Percentiles rank a stretch among this genome's conserved stretches.
Evolutionary conservation across 2,329 filamentous ascomycete genomes (phyloP).

Genomic region (Elsinoe ampelina): DNA sequence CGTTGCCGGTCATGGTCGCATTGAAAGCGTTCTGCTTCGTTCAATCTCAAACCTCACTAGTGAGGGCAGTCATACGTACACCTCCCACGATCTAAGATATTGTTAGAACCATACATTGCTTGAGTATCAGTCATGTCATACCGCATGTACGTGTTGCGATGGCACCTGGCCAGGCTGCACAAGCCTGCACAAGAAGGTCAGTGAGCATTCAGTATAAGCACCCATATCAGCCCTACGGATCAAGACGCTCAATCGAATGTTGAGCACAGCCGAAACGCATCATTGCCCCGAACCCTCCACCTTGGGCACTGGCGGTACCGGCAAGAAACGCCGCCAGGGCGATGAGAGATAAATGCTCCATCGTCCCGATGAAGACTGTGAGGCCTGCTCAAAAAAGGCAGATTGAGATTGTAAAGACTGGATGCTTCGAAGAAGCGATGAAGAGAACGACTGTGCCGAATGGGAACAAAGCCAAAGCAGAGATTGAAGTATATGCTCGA

Average conservation of each 20-base stretch:
- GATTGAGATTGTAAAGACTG: neutral
- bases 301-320: neutral
- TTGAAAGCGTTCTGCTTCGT: conserved; percentile 36
- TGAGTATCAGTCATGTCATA: conserved; percentile 15
- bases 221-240: neutral
- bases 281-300: conserved; percentile 4
- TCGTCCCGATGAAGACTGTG: neutral
- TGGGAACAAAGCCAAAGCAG: neutral
- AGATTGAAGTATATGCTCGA: neutral
- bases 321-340: neutral
- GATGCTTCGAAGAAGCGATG: neutral
- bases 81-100: neutral
- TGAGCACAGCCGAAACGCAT: conserved; percentile 11
- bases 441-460: neutral
- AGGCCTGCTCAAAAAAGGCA: neutral
- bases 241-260: conserved; percentile 12
- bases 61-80: neutral
- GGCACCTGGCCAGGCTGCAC: conserved; percentile 31
- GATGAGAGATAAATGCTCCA: neutral
- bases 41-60: neutral
- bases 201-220: neutral
- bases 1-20: conserved; percentile 31
- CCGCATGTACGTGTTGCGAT: conserved; percentile 33
- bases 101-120: neutral
- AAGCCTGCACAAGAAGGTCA: conserved; percentile 12